Evolutionary conservation across 192 early-diverging fungal species (phyloP).

Genomic region (Backusella tuberculispora): DNA sequence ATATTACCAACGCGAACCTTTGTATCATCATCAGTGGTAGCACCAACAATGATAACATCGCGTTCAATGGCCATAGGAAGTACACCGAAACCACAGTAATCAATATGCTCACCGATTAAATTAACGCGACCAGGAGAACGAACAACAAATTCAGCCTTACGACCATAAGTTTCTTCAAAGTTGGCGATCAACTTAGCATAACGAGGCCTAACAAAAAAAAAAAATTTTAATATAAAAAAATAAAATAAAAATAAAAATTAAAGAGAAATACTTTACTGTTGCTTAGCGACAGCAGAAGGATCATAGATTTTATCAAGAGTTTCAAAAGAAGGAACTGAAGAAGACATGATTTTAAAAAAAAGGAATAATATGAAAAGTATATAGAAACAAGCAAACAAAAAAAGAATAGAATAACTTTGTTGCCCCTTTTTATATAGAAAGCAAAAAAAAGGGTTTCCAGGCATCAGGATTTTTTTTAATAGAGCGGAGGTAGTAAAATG

Average conservation of each 20-base stretch:
- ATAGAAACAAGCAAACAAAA: background rate
- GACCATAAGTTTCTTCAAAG: conserved; percentile 60
- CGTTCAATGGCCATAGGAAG: conserved; percentile 95
- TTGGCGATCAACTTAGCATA: conserved; percentile 51
- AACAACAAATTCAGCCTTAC: conserved; percentile 77
- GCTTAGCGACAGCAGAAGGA: conserved; percentile 24
- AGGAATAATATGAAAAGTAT: background rate
- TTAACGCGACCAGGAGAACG: conserved; percentile 95
- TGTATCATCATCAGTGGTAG: conserved; percentile 42
- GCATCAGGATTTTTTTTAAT: conserved; percentile 1
- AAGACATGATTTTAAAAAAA: conserved; percentile 26
- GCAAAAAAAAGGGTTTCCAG: conserved; percentile 16
- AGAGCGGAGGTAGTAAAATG: background rate
- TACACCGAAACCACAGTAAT: conserved; percentile 93
- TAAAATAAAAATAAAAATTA: background rate
- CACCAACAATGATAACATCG: conserved; percentile 67
- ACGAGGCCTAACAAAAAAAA: conserved; percentile 39
- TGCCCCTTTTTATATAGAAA: conserved; percentile 3
- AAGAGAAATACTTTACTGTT: conserved; percentile 31
- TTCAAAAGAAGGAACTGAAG: conserved; percentile 31
- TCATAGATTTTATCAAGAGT: conserved; percentile 39
- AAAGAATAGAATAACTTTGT: background rate
- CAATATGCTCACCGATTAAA: conserved; percentile 97
- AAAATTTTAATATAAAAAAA: background rate
- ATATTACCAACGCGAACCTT: conserved; percentile 60